Base-by-base conservation (phyloP, 371 early-diverging fungal species). In the Rhizopus delemar region DNA sequence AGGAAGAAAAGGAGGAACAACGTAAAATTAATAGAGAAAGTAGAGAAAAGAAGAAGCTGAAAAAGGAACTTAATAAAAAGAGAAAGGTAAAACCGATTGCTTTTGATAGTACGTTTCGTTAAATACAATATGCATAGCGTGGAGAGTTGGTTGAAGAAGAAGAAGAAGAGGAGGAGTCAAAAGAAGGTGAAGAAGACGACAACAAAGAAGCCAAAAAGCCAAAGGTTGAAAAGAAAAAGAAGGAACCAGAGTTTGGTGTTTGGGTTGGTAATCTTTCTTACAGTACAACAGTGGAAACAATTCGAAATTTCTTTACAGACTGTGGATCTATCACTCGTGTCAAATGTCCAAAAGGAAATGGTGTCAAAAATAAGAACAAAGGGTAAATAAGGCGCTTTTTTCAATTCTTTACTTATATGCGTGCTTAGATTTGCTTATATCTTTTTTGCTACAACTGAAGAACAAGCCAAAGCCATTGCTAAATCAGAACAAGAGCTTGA, bases 221-320 rank as follows among this genome's bases (percentile, higher is more conserved):
- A 33, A 73, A 70, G 50, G 58, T 71, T 9, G 68, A 71, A 62
- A 65, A 66, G 57, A 70, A 78, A 16, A 59, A 73, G 11, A 76
- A 76, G 46, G 73, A 74, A 33, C 69, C 70, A 33, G 76, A 82
- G 46, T 77, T 66, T 49, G 84, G 89, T 65, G 76, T 90, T 51
- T 91, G 91, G 91, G 85, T 91, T 34, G 91, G 91, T 6, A 91
- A 91, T 66, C 69, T 91, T 35, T 72, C 84, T 11, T 91, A 79
- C 61, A 51, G 74, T 4, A 86, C 86, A 8, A 81, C 83, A 3
- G 74, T 74, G 22, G 81, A 84, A 41, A 68, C 78, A 0, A 65
- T 91, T 50, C 63, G 62, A 16, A 72, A 77, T 35, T 89, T 86
- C 65, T 86, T 91, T 71, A 60, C 60, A 6, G 71, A 74, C 11